Evolutionary conservation across 2,329 filamentous ascomycete species (phyloP), one percentile per base, ranked within the genome.

Genomic region (Arthrobotrys conoides): DNA sequence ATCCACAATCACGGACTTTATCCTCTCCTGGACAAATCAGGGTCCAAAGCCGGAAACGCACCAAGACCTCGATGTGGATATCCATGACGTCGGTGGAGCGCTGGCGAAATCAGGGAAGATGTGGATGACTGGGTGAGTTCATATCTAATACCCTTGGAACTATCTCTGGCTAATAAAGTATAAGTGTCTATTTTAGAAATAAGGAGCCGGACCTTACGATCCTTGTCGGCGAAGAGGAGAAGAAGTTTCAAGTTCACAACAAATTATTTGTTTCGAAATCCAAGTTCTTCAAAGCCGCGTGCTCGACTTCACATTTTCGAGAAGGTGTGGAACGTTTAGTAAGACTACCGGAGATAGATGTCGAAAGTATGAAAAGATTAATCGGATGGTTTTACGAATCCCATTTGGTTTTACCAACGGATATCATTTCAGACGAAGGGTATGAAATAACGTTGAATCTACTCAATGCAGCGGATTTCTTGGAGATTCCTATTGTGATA

Each of bases 231-330:
- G 44, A 68, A 27, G 48, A 64, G 12, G 44, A n/a, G 1, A 64
- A 24, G 27, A 46, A 69, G 38, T 78, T 78, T 36, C 10, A 69
- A 22, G 61, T 69, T 16, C 75, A 78, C 12, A 36, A 49, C 4
- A 16, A 48, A 14, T 53, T 78, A 18, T 9, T 72, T 8, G 18
- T 57, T 0, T 12, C 63, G 0, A 49, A 78, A 51, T 78, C 75
- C 14, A 70, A 71, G 22, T 78, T 78, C 64, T 78, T 78, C 46
- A 71, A 69, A 44, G 46, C 71, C 22, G 38, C 53, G 24, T 78
- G 75, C 46, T 48, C 66, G 4, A 69, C 46, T 4, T 44, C 63
- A 16, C 63, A 65, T 41, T 78, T 78, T 33, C 27, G 27, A n/a
- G 75, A 78, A 64, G 68, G 75, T 16, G 30, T 20, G 4, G 68